Conservation (phyloP, 345 rosid species). For the Hirschfeldia incana region DNA sequence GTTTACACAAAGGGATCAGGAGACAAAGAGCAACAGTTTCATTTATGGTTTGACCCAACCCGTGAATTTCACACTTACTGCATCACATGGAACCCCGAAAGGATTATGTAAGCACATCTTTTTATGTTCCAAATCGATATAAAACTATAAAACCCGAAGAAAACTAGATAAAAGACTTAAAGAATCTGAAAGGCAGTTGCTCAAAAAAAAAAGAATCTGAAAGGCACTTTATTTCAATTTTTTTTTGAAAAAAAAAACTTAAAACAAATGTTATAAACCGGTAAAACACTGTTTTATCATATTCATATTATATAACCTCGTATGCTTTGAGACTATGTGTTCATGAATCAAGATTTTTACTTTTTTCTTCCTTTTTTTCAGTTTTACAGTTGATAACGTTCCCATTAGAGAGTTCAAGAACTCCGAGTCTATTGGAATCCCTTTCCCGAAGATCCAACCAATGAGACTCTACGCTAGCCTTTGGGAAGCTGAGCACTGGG, state of each 20-base stretch:
- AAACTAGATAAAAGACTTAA: neutral
- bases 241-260: too few species aligned
- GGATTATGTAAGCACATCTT: slow-evolving; percentile 23
- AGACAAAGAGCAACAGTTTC: slow-evolving; percentile 31
- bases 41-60: slow-evolving; percentile 41
- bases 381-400: slow-evolving; percentile 53
- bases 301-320: neutral
- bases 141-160: neutral
- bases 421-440: slow-evolving; percentile 53
- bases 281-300: neutral
- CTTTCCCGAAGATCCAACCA: slow-evolving; percentile 54
- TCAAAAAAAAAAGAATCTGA: neutral
- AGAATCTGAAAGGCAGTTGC: neutral
- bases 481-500: slow-evolving; percentile 77
- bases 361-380: slow-evolving; percentile 12
- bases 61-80: slow-evolving; percentile 33
- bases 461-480: slow-evolving; percentile 59
- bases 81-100: slow-evolving; percentile 40
- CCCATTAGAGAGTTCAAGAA: slow-evolving; percentile 79
- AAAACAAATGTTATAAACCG: neutral
- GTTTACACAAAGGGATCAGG: slow-evolving; percentile 32
- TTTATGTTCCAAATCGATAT: neutral
- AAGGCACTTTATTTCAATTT: neutral
- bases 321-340: neutral
- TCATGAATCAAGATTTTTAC: neutral